These are phyloP conservation scores for Hypoxylon rickii DNA, from an alignment of 495 filamentous ascomycete species.

Conservation along the genomic window DNA sequence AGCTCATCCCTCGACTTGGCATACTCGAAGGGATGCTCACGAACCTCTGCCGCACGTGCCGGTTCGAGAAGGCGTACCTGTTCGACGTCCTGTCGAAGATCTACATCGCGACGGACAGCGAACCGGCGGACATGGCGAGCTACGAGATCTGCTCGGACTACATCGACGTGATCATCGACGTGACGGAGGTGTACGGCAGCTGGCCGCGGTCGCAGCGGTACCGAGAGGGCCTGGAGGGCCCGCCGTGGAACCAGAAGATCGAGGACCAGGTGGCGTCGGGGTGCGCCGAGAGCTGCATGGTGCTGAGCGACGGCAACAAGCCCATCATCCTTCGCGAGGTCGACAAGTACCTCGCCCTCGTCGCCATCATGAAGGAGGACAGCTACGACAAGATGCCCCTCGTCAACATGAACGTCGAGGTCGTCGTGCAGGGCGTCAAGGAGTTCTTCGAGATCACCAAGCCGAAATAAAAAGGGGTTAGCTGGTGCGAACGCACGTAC, in stretches of 20 bases:
- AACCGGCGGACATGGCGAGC: conserved; percentile 86
- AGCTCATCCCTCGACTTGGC: conserved; percentile 89
- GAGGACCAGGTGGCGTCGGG: conserved; percentile 64
- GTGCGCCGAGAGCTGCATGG: conserved; percentile 79
- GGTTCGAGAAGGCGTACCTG: conserved; percentile 95
- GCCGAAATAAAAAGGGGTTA: conserved; percentile 47
- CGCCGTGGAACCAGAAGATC: conserved; percentile 65
- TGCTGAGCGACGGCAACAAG: conserved; percentile 76
- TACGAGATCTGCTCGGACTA: conserved; percentile 99
- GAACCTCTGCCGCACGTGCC: conserved; percentile 82
- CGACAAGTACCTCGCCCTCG: conserved; percentile 81
- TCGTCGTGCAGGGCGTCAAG: conserved; percentile 57
- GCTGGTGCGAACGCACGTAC: too few species aligned
- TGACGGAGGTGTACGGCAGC: conserved; percentile 87
- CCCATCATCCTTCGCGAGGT: conserved; percentile 87
- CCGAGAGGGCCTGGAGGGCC: conserved; percentile 60
- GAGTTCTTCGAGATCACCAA: conserved; percentile 64
- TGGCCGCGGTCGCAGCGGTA: conserved; percentile 62
- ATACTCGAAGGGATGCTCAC: conserved; percentile 91
- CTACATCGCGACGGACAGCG: conserved; percentile 94
- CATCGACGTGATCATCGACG: conserved; percentile 95
- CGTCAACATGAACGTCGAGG: conserved; percentile 62
- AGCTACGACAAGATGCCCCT: conserved; percentile 62
- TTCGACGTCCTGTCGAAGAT: conserved; percentile 98
- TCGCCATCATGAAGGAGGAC: conserved; percentile 74